phyloP scores from a whole-genome alignment of 192 early-diverging fungal genomes.

The Borealophlyctis nickersoniae region DNA sequence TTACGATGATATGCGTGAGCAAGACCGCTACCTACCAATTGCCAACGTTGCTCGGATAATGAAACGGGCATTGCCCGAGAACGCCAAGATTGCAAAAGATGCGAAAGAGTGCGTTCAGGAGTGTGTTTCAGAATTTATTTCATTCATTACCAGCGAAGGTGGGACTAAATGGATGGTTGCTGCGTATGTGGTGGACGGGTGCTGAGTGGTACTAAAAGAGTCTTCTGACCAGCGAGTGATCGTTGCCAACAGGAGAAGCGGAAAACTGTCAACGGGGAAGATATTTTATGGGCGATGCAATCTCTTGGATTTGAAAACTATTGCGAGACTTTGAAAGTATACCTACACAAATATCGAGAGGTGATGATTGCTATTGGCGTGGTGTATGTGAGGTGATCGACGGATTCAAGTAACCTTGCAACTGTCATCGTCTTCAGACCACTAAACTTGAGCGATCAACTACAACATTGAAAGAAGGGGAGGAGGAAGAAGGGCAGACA shows the following conservation, averaged over 20 bases:
- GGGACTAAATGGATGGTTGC: background rate
- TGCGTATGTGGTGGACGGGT: background rate
- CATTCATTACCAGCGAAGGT: slow-evolving; percentile 96
- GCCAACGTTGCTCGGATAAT: slow-evolving; percentile 95
- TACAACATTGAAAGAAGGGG: background rate
- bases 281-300: slow-evolving; percentile 97
- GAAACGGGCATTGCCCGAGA: slow-evolving; percentile 94
- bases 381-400: background rate
- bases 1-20: slow-evolving; percentile 25
- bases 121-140: slow-evolving; percentile 98
- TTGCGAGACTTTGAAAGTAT: slow-evolving; percentile 82
- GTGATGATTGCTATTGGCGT: slow-evolving; percentile 40
- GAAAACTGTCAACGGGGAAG: slow-evolving; percentile 98
- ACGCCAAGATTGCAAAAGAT: slow-evolving; percentile 97
- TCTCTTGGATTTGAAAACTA: slow-evolving; percentile 98
- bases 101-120: slow-evolving; percentile 96
- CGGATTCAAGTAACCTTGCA: slow-evolving; percentile 6
- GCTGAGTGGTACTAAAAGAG: too few species aligned
- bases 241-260: slow-evolving; percentile 91
- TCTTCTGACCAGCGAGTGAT: slow-evolving; percentile 89
- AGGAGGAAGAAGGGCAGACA: background rate
- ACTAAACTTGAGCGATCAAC: background rate
- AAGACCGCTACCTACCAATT: slow-evolving; percentile 94
- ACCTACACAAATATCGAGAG: slow-evolving; percentile 86
- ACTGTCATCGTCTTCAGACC: background rate